A percentile compares a stretch with the other conserved stretches of the same genome.
phyloP scores from a whole-genome alignment of 768 basidiomycete genomes.

The Agaricus subrufescens region DNA sequence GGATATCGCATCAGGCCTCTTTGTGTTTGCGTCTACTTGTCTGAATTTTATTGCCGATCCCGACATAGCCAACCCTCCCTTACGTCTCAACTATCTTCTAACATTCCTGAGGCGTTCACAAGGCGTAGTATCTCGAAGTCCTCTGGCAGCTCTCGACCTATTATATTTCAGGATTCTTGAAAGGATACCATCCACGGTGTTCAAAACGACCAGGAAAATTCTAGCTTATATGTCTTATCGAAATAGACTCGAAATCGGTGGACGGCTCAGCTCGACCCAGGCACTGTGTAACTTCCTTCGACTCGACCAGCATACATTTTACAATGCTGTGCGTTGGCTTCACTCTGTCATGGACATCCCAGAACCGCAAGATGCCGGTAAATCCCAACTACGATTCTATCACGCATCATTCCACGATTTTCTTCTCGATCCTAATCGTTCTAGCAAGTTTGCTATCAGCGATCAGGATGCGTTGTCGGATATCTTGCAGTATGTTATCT shows the following conservation, averaged over 20 bases:
- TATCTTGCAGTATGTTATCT: background rate
- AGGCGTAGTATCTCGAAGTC: too few relatives aligned
- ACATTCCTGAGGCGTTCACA: too few relatives aligned
- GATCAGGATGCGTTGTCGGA: background rate
- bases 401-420: constrained; percentile 4
- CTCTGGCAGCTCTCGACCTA: too few relatives aligned
- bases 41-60: too few relatives aligned
- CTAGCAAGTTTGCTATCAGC: background rate
- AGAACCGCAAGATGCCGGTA: background rate
- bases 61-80: too few relatives aligned
- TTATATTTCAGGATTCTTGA: too few relatives aligned
- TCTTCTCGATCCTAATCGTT: background rate
- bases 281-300: background rate
- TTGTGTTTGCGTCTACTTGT: too few relatives aligned
- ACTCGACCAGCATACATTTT: background rate
- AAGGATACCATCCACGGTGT: too few relatives aligned
- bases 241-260: background rate
- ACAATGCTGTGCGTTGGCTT: background rate
- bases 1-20: too few relatives aligned
- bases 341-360: background rate
- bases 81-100: too few relatives aligned
- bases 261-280: background rate
- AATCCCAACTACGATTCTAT: background rate
- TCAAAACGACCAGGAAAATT: too few relatives aligned
- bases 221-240: background rate